Base-by-base conservation (phyloP, 768 basidiomycete species). In the Agrocybe pediades region DNA sequence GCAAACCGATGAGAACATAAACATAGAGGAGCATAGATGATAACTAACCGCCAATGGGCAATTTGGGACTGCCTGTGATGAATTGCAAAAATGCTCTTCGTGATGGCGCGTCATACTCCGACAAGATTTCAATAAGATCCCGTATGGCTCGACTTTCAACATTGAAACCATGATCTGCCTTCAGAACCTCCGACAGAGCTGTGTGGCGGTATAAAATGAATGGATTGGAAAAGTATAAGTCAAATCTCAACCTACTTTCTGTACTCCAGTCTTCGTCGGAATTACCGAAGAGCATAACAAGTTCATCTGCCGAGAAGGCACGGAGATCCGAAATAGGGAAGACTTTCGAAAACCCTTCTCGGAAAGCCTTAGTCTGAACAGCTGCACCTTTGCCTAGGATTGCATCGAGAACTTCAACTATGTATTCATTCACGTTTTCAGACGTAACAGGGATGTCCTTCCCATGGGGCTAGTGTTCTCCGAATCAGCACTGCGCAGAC, bases 81-180 rank as follows among this genome's bases (percentile, higher is more conserved):
- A 98, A 99, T 67, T 98, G 95, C 26, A 99, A 74, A 73, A 89
- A 97, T 49, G 90, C 88, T 57, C 97, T 87, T 26, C 95, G 86
- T 16, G 83, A 81, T 2, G 82, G 68, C 15, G 67, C 69, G 63
- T 95, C 88, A 62, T 89, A 97, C 49, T 83, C 82, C 1, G 90
- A 77, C 86, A 99, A 91, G 57, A 93, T 81, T 49, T 90, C 92
- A 21, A 98, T 71, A 51, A 99, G 79, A 64, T 92, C 86, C 41
- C 88, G 85, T 55, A 99, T 95, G 0, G 94, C 86, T 30, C 89
- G 86, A 65, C 93, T 95, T 66, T 98, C 96, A 11, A 89, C 86
- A 64, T 96, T 95, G 79, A 95, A 99, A 7, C 97, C 97, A 66
- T 99, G 97, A 64, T 99, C 97, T 9, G 97, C 97, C 70, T 98